phyloP scores from a whole-genome alignment of 768 basidiomycete species.

The Kwoniella sp. region DNA sequence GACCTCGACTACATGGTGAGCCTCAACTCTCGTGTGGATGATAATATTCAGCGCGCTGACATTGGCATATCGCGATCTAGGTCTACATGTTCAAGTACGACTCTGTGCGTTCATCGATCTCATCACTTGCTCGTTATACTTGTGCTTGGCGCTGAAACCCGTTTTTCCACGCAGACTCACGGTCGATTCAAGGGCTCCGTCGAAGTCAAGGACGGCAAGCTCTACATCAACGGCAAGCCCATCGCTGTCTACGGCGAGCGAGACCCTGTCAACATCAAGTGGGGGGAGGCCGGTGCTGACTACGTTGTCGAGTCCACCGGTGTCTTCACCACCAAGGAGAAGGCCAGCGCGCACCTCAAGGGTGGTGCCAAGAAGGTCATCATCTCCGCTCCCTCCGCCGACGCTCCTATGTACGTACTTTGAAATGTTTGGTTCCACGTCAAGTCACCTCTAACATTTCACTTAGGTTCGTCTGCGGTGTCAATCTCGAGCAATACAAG shows the following conservation, averaged over 20 bases:
- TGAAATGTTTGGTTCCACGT: not conserved
- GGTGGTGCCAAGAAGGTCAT: conserved; percentile 99
- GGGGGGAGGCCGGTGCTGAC: conserved; percentile 77
- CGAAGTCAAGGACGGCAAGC: conserved; percentile 82
- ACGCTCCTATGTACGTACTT: conserved; percentile 55
- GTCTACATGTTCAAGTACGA: conserved; percentile 56
- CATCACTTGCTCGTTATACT: conserved; percentile 1
- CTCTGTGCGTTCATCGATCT: conserved; percentile 28
- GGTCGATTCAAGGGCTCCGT: conserved; percentile 76
- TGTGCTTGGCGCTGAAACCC: conserved; percentile 20
- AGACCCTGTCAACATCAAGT: conserved; percentile 82
- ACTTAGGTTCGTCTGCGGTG: conserved; percentile 60
- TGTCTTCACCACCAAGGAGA: conserved; percentile 96
- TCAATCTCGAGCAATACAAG: conserved; percentile 92
- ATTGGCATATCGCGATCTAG: conserved; percentile 13
- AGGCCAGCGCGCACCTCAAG: conserved; percentile 90
- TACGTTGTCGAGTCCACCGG: conserved; percentile 98
- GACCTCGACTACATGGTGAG: conserved; percentile 92
- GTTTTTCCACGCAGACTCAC: conserved; percentile 45
- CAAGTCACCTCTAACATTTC: not conserved
- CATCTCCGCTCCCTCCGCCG: conserved; percentile 90
- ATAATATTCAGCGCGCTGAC: not conserved
- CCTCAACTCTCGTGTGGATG: not conserved
- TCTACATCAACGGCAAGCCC: conserved; percentile 75
- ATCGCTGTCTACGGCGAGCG: conserved; percentile 75